Conservation (phyloP, 2,329 filamentous ascomycete genomes). For the Aspergillus eucalypticola region DNA sequence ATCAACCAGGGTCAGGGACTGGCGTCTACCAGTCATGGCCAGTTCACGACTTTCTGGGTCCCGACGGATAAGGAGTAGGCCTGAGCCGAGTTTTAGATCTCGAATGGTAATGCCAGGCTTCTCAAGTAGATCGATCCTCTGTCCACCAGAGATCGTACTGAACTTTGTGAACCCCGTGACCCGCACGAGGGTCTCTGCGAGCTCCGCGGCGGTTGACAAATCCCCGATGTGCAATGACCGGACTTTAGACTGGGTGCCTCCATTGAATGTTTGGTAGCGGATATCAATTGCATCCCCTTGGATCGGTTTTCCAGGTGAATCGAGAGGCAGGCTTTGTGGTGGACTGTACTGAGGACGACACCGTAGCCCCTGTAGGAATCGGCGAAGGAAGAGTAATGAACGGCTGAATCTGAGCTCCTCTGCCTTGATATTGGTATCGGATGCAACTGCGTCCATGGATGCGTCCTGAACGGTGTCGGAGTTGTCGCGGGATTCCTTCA, state of each 20-base stretch:
- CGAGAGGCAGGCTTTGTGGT: conserved; percentile 61
- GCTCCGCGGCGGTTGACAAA: conserved; percentile 68
- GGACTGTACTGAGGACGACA: conserved; percentile 60
- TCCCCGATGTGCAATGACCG: conserved; percentile 66
- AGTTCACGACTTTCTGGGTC: conserved; percentile 52
- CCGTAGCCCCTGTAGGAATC: conserved; percentile 61
- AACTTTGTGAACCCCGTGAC: conserved; percentile 76
- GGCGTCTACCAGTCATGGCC: conserved; percentile 36
- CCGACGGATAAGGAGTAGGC: conserved; percentile 65
- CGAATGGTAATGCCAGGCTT: conserved; percentile 63
- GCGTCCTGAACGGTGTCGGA: conserved; percentile 51
- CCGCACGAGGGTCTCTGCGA: conserved; percentile 66
- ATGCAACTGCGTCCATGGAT: conserved; percentile 54
- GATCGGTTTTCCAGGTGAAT: conserved; percentile 54
- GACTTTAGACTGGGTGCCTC: conserved; percentile 60
- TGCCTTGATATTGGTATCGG: conserved; percentile 50
- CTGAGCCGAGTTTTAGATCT: conserved; percentile 66
- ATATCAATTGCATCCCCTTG: conserved; percentile 67
- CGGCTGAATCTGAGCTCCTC: conserved; percentile 67
- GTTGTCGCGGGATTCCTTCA: conserved; percentile 50
- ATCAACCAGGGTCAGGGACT: conserved; percentile 66
- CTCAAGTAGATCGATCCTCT: conserved; percentile 62
- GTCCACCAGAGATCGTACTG: conserved; percentile 69
- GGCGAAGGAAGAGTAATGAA: conserved; percentile 67
- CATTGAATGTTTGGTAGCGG: conserved; percentile 73